Percentiles rank a stretch among this genome's conserved stretches.
Conservation (phyloP, 768 basidiomycete species). For the Leccinum imitatum region DNA sequence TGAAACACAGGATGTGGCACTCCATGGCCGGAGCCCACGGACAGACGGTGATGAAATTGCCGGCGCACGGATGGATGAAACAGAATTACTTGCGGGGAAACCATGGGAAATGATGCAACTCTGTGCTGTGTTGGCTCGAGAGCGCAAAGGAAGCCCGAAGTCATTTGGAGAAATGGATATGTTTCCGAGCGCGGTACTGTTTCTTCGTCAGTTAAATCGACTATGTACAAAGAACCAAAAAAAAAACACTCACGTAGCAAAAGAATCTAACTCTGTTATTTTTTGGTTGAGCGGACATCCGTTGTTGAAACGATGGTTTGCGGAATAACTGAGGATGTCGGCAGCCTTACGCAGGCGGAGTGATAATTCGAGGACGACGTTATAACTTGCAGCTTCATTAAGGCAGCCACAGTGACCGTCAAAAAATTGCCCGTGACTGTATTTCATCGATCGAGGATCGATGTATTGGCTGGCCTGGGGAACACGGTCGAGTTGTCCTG, state of each 20-base stretch:
- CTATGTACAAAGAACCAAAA: neutral
- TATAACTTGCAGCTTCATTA: constrained; percentile 52
- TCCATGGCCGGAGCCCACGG: constrained; percentile 21
- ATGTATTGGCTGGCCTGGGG: constrained; percentile 4
- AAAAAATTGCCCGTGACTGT: constrained; percentile 11
- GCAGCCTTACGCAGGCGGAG: constrained; percentile 59
- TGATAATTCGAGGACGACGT: constrained; percentile 63
- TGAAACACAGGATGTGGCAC: constrained; percentile 15
- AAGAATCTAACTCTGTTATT: constrained; percentile 50
- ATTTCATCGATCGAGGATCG: constrained; percentile 15
- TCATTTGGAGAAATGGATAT: constrained; percentile 30
- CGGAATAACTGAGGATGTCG: constrained; percentile 50
- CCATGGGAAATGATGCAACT: constrained; percentile 1
- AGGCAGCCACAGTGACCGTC: constrained; percentile 58
- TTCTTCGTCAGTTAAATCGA: constrained; percentile 10
- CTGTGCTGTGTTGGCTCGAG: constrained; percentile 15
- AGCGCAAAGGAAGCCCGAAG: constrained; percentile 11
- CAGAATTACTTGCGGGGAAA: constrained; percentile 13
- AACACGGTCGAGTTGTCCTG: constrained; percentile 10
- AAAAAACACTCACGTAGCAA: constrained; percentile 46
- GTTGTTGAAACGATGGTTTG: constrained; percentile 35
- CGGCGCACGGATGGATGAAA: constrained; percentile 23
- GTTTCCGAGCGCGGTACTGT: constrained; percentile 44
- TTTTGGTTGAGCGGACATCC: constrained; percentile 42
- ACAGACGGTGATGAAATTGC: constrained; percentile 19